Base-by-base conservation (phyloP, 2,329 filamentous ascomycete genomes). In the Talaromyces sp. region DNA sequence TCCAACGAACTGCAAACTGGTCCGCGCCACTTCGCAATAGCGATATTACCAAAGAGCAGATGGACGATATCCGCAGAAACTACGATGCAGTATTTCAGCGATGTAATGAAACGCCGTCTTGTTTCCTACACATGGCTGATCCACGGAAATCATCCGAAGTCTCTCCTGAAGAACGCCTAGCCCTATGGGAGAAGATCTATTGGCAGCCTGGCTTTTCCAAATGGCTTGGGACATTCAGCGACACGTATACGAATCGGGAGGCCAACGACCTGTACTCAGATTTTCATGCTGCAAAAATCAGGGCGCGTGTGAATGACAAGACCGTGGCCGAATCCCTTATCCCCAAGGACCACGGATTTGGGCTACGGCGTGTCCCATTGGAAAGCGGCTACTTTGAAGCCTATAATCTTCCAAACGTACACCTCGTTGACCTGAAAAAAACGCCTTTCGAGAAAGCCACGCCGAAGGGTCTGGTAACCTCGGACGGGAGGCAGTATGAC, bases 381-480 rank as follows among this genome's bases (percentile, higher is more conserved):
- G 69, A 65, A 11, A 57, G 62, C 19, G 63, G 62, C 10, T 71
- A 68, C 59, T 71, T 65, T 55, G 66, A 70, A 30, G 27, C 59
- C 11, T 71, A 65, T 58, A 78, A 82, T 65, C 71, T 70, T 15
- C 67, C 72, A 0, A 78, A 82, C 52, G 78, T 84, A 2, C 66
- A 77, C 19, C 65, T 83, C 1, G 73, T 83, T 1, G 71, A 78
- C 52, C 59, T 81, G 2, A 53, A 28, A 28, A 36, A 52, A 13
- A 57, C 49, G 11, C 63, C 62, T 0, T 61, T 68, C 28, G 36
- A 42, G 61, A 63, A 2, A 55, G 74, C 76, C 42, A 75, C 68
- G 0, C 64, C 67, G 2, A 73, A 62, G 0, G 80, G 80, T 0
- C 75, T 84, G 52, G 57, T 67, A 11, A 73, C 75, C 1, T 62